These are phyloP conservation scores for Tulasnella sp. DNA, from an alignment of 768 basidiomycete genomes.

Conservation along the genomic window DNA sequence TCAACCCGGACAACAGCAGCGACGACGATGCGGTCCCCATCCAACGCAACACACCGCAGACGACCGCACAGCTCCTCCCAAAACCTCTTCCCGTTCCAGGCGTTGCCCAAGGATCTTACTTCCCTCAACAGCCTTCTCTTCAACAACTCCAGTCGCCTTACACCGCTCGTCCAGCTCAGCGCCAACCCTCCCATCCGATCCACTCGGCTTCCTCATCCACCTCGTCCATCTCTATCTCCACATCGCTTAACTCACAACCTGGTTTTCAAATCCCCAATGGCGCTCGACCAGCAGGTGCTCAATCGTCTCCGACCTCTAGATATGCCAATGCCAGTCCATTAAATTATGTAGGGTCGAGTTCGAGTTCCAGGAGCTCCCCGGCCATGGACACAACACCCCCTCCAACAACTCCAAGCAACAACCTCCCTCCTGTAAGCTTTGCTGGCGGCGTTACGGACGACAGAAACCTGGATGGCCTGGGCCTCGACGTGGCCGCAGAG, in stretches of 20 bases:
- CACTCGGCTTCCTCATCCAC: conserved; percentile 28
- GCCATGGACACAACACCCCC: conserved; percentile 67
- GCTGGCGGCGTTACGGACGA: conserved; percentile 40
- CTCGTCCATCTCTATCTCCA: conserved; percentile 26
- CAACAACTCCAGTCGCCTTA: conserved; percentile 11
- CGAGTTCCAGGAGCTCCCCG: conserved; percentile 58
- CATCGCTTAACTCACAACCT: conserved; percentile 15
- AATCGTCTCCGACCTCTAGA: conserved; percentile 23
- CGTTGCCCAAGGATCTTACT: conserved; percentile 2
- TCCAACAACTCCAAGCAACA: conserved; percentile 59
- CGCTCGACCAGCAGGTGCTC: neutral
- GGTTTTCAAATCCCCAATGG: conserved; percentile 3
- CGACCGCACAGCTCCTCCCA: conserved; percentile 16
- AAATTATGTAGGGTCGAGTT: conserved; percentile 48
- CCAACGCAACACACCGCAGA: conserved; percentile 1
- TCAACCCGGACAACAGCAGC: conserved; percentile 29
- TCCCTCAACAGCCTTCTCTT: conserved; percentile 2
- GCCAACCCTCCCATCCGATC: conserved; percentile 12
- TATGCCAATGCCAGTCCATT: conserved; percentile 21
- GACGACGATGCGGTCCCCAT: conserved; percentile 18
- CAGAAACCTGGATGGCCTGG: conserved; percentile 16
- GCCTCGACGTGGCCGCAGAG: conserved; percentile 36
- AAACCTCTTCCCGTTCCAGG: conserved; percentile 21
- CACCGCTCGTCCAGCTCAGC: conserved; percentile 5
- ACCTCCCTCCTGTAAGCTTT: conserved; percentile 45